Conservation (phyloP, 2,329 filamentous ascomycete species). For the Cercospora sp. region DNA sequence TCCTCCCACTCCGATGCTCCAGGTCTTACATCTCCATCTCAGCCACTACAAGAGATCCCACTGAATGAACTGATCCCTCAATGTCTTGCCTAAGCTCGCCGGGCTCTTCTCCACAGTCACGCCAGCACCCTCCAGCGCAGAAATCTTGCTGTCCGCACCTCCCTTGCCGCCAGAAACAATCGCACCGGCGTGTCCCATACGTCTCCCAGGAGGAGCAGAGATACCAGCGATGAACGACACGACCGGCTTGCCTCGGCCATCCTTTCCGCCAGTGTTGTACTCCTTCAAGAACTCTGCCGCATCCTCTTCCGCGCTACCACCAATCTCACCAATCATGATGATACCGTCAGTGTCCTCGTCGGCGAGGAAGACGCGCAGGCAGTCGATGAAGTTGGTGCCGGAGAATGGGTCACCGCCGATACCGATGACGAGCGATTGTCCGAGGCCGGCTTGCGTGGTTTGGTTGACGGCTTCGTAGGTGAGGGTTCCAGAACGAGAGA, state of each 20-base stretch:
- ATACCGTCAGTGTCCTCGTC: constrained; percentile 97
- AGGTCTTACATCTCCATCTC: not conserved
- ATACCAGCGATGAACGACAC: constrained; percentile 99
- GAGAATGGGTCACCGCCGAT: constrained; percentile 99
- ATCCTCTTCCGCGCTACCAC: constrained; percentile 95
- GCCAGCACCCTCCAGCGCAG: constrained; percentile 86
- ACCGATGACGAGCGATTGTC: constrained; percentile 96
- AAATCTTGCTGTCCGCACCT: constrained; percentile 97
- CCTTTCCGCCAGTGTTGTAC: constrained; percentile 67
- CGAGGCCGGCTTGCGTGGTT: constrained; percentile 93
- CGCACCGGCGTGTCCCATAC: constrained; percentile 98
- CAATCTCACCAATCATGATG: constrained; percentile 99
- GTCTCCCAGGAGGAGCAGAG: constrained; percentile 89
- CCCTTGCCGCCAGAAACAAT: constrained; percentile 98
- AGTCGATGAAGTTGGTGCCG: constrained; percentile 99
- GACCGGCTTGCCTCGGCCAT: constrained; percentile 78
- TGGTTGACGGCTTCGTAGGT: constrained; percentile 99
- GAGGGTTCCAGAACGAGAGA: constrained; percentile 94
- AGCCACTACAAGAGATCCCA: constrained; percentile 77
- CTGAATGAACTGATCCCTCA: constrained; percentile 94
- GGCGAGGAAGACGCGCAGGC: constrained; percentile 92
- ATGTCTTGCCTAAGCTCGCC: constrained; percentile 84
- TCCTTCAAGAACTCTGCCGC: constrained; percentile 92
- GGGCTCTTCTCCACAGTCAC: constrained; percentile 96
- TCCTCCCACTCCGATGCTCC: not conserved